Conservation (phyloP, 768 basidiomycete species). For the Tulasnella sp. region DNA sequence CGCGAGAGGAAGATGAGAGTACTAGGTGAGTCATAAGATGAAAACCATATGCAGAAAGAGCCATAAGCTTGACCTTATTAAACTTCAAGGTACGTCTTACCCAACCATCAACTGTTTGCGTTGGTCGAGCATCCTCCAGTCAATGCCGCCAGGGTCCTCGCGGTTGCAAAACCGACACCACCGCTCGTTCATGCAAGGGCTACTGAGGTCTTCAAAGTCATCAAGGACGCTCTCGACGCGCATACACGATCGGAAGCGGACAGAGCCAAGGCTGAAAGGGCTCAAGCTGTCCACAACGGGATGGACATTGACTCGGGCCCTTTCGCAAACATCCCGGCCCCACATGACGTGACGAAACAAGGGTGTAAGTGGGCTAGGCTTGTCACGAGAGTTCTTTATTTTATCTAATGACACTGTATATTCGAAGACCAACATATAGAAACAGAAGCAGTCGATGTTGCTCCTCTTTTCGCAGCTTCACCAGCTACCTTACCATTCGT, state of each 20-base stretch:
- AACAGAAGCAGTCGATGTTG: background rate
- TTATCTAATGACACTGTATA: background rate
- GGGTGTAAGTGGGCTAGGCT: background rate
- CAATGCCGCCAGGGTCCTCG: conserved; percentile 50
- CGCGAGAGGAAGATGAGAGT: conserved; percentile 80
- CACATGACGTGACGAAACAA: background rate
- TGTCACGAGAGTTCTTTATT: background rate
- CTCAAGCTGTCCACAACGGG: conserved; percentile 21
- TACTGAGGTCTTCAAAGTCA: conserved; percentile 52
- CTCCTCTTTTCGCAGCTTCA: background rate
- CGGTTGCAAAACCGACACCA: conserved; percentile 48
- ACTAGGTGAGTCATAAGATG: too few species aligned
- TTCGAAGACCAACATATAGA: background rate
- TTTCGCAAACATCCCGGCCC: background rate
- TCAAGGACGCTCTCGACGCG: conserved; percentile 39
- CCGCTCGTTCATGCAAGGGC: conserved; percentile 50
- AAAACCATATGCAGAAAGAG: too few species aligned
- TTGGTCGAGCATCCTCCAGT: conserved; percentile 60
- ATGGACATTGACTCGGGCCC: conserved; percentile 8
- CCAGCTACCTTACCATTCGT: conserved; percentile 2
- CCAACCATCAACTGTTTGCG: conserved; percentile 62
- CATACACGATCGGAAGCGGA: background rate
- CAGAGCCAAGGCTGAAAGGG: conserved; percentile 13
- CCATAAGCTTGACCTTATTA: too few species aligned
- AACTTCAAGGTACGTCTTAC: conserved; percentile 69